These are phyloP conservation scores for Aspergillus ochraceus DNA, from an alignment of 2,329 filamentous ascomycete species.

Conservation along the genomic window DNA sequence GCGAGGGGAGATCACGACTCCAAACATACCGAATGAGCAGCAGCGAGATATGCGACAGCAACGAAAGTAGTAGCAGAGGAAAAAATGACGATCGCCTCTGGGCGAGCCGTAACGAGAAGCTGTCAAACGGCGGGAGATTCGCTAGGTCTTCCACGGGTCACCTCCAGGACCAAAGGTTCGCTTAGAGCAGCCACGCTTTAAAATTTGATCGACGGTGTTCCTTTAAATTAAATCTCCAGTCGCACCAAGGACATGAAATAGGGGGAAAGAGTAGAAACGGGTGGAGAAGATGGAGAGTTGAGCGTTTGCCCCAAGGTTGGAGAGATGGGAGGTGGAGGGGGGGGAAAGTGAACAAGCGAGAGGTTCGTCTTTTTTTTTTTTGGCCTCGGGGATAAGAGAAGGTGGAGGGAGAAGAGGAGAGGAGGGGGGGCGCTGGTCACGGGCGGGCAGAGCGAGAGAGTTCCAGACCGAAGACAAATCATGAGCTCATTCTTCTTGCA, in stretches of 20 bases:
- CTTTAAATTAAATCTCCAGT: neutral
- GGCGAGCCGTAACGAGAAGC: conserved; percentile 30
- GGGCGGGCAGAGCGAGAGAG: neutral
- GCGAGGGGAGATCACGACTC: neutral
- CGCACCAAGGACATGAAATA: neutral
- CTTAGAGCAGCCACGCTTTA: conserved; percentile 12
- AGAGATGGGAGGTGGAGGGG: neutral
- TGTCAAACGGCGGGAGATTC: conserved; percentile 37
- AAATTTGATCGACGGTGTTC: neutral
- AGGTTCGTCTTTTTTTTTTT: neutral
- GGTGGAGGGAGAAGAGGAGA: neutral
- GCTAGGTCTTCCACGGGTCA: conserved; percentile 33
- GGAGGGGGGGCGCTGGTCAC: neutral
- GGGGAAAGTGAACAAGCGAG: conserved; percentile 5
- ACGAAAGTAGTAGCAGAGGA: neutral
- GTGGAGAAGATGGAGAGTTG: neutral
- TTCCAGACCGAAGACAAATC: neutral
- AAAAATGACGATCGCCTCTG: conserved; percentile 17
- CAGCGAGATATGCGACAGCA: conserved; percentile 3
- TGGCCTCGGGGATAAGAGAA: neutral
- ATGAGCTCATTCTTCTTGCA: neutral
- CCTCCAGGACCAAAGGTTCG: conserved; percentile 23
- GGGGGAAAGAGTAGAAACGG: neutral
- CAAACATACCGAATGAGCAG: conserved; percentile 4
- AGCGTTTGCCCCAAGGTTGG: neutral